A percentile compares a stretch with the other conserved stretches of the same genome.
Evolutionary conservation across 2,329 filamentous ascomycete genomes (phyloP).

Genomic region (Tolypocladium sp.): DNA sequence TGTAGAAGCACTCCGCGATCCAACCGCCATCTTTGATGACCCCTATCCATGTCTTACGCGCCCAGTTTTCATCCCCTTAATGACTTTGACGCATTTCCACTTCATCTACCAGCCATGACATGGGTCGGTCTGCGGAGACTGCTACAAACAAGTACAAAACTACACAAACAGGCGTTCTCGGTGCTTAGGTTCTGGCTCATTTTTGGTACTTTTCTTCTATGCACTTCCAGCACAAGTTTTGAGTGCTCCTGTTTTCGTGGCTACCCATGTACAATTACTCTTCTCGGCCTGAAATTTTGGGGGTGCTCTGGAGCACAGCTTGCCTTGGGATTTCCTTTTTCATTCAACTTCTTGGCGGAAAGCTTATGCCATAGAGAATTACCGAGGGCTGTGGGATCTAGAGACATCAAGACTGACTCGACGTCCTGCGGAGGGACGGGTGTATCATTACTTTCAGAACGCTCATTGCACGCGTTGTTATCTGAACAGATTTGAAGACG

Average conservation of each 20-base stretch:
- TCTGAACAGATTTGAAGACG: background rate
- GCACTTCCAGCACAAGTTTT: background rate
- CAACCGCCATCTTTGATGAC: constrained; percentile 29
- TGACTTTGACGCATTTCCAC: constrained; percentile 7
- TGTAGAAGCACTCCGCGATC: constrained; percentile 34
- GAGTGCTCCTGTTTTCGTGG: constrained; percentile 2
- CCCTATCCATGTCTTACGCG: background rate
- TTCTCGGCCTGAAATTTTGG: constrained; percentile 8
- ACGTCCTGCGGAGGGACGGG: background rate
- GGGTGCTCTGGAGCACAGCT: background rate
- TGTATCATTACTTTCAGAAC: constrained; percentile 3
- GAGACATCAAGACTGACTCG: background rate
- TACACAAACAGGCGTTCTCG: background rate
- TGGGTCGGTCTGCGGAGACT: background rate
- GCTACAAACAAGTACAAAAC: background rate
- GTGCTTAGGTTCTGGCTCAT: constrained; percentile 5
- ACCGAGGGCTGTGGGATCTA: background rate
- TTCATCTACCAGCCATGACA: background rate
- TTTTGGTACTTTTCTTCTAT: background rate
- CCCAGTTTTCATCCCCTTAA: constrained; percentile 7
- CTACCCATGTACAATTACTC: constrained; percentile 25
- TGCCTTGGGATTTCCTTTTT: background rate
- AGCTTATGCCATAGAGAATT: background rate
- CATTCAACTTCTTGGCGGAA: background rate
- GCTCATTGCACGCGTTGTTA: background rate